These are phyloP conservation scores for Backusella sp. DNA, from an alignment of 192 early-diverging fungal genomes.

Conservation along the genomic window DNA sequence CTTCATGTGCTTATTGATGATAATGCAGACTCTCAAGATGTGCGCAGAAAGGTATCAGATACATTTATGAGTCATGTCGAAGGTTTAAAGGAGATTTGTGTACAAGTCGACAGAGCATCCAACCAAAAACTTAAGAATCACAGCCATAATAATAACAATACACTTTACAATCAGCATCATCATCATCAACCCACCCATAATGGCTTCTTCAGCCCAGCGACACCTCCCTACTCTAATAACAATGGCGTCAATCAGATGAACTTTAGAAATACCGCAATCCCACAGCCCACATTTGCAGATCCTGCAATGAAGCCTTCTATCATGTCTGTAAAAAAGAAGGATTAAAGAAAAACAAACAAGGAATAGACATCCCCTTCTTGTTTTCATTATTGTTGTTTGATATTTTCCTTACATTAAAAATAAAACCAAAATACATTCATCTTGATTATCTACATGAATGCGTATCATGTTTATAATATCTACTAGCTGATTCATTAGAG, in stretches of 20 bases:
- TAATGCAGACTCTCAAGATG: constrained; percentile 27
- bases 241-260: background rate
- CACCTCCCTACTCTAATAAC: background rate
- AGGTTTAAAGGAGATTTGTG: constrained; percentile 50
- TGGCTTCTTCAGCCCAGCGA: constrained; percentile 6
- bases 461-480: too few species aligned
- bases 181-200: background rate
- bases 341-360: background rate
- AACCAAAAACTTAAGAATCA: background rate
- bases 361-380: background rate
- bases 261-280: constrained; percentile 3
- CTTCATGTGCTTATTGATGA: constrained; percentile 47
- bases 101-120: constrained; percentile 43
- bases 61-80: constrained; percentile 43
- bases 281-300: constrained; percentile 19
- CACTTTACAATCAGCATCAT: background rate
- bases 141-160: background rate
- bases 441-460: background rate
- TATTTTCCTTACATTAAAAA: background rate
- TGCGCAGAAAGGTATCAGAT: constrained; percentile 42
- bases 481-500: too few species aligned
- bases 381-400: background rate
- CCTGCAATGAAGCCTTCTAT: background rate
- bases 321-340: constrained; percentile 17
- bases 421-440: background rate